Base-by-base conservation (phyloP, 805 yeast genomes). In the Saturnispora diversa region DNA sequence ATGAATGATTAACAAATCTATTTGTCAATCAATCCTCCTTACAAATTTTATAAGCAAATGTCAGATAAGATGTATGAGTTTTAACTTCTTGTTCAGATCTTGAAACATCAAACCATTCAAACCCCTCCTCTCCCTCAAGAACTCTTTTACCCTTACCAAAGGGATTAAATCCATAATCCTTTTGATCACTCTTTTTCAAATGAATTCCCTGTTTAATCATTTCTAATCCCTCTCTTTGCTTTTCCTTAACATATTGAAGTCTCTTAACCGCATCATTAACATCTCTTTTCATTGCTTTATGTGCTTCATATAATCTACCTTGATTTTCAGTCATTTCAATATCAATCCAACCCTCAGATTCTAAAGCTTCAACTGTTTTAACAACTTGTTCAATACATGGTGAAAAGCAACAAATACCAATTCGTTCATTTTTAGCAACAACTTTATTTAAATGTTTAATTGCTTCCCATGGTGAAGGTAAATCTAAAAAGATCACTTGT, bases 361-460 rank as follows among this genome's bases (percentile, higher is more conserved):
- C 78, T 43, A 92, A 64, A 0, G 84, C 80, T 48, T 75, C 80
- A 10, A 90, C 77, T 0, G 97, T 84, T 56, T 84, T 80, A 43
- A 81, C 81, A 3, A 92, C 98, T 64, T 92, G 99, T 62, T 92
- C 99, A 35, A 92, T 84, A 61, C 99, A 92, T 8, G 99, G 99
- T 29, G 95, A 84, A 56, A 92, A 92, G 61, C 98, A 92, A 62
- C 99, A 92, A 40, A 92, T 71, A 3, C 83, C 77, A 17, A 77
- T 84, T 21, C 69, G 66, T 41, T 69, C 65, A 15, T 63, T 63
- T 7, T 64, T 58, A 7, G 82, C 63, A 12, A 84, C 69, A 1
- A 83, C 94, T 2, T 50, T 38, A 10, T 68, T 63, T 34, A 90
- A 62, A 59, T 82, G 80, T 6, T 86, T 85, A 39, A 92, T 82